Conservation (phyloP, 108 stramenopile genomes). For the Skeletonema menzelii region DNA sequence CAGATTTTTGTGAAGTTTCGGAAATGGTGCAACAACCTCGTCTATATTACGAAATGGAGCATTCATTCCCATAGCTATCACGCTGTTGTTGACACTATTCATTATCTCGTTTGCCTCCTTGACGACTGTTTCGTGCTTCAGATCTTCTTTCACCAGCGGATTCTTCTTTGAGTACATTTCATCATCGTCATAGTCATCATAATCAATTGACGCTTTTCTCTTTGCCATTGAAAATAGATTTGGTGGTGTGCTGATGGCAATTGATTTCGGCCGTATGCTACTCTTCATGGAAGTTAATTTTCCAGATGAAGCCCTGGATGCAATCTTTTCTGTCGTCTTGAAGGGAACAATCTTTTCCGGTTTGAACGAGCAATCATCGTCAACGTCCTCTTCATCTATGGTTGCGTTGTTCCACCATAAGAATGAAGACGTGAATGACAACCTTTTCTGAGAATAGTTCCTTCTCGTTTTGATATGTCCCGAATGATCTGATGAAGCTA, state of each 20-base stretch:
- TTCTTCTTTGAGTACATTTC: conserved; percentile 14
- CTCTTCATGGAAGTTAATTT: neutral
- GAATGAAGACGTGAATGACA: neutral
- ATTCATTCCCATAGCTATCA: conserved; percentile 34
- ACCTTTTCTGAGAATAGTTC: neutral
- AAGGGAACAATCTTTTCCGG: neutral
- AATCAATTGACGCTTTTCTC: neutral
- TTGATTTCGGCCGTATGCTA: neutral
- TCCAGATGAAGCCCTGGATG: neutral
- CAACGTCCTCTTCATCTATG: neutral
- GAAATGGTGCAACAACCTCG: conserved; percentile 30
- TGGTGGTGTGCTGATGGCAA: neutral
- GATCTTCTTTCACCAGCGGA: conserved; percentile 12
- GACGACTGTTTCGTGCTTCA: conserved; percentile 8
- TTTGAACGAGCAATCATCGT: neutral
- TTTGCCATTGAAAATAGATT: neutral
- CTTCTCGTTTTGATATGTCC: neutral
- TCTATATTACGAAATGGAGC: conserved; percentile 33
- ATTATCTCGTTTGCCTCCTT: conserved; percentile 32
- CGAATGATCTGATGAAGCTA: conserved; percentile 19
- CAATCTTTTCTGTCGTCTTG: neutral
- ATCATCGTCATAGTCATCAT: conserved; percentile 15
- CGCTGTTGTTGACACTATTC: conserved; percentile 34
- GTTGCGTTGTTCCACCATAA: neutral
- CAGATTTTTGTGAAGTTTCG: conserved; percentile 34